phyloP scores from a whole-genome alignment of 2,329 filamentous ascomycete species.

The Trichoderma pleuroti region DNA sequence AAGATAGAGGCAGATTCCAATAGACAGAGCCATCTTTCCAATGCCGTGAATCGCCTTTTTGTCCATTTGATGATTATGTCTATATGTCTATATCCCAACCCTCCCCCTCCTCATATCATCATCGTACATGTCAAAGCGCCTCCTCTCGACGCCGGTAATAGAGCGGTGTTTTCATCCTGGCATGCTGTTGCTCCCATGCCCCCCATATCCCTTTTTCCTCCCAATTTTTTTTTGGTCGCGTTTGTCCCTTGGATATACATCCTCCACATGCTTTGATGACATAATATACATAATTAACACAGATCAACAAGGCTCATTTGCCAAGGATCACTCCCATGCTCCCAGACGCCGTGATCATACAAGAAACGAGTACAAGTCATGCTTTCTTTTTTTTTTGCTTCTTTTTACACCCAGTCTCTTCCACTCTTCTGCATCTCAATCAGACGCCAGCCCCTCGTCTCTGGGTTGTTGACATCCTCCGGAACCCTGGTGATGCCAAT shows the following conservation, averaged over 20 bases:
- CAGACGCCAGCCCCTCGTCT: conserved; percentile 93
- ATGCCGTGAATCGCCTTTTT: neutral
- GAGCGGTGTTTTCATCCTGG: conserved; percentile 34
- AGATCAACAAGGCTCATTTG: conserved; percentile 23
- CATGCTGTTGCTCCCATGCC: conserved; percentile 27
- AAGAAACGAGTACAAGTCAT: conserved; percentile 13
- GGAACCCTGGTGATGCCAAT: conserved; percentile 92
- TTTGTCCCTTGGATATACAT: conserved; percentile 18
- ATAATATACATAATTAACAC: conserved; percentile 32
- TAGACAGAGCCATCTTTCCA: neutral
- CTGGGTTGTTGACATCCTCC: conserved; percentile 94
- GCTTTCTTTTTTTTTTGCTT: neutral
- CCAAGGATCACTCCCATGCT: conserved; percentile 21
- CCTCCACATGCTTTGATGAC: conserved; percentile 27
- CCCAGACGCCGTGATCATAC: conserved; percentile 22
- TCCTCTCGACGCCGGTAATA: conserved; percentile 24
- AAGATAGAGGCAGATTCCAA: neutral
- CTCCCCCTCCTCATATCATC: neutral
- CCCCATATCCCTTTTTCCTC: conserved; percentile 17
- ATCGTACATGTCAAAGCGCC: conserved; percentile 18
- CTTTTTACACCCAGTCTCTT: conserved; percentile 67
- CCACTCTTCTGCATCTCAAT: conserved; percentile 99
- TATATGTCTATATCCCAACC: conserved; percentile 24
- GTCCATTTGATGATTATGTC: conserved; percentile 18
- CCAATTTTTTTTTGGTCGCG: neutral